Base-by-base conservation (phyloP, 257 asterid genomes). In the Forsythia suspensa region DNA sequence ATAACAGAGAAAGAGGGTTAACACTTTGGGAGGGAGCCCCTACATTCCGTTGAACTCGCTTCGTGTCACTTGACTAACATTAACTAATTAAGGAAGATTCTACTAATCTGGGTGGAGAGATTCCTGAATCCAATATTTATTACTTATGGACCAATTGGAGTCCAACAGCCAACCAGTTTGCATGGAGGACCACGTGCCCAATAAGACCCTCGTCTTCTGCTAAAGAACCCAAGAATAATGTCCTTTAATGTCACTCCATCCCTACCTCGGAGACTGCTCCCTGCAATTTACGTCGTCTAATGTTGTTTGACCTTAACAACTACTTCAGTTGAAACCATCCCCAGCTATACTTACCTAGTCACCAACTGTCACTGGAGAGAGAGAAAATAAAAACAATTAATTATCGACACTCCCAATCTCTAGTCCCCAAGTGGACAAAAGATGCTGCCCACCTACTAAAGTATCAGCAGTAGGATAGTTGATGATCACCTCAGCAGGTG, bases 181-280 rank as follows among this genome's bases (percentile, higher is more conserved):
- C 51, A 34, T 18, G 8, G 46, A 59, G 24, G 59, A 29, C 59
- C 87, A 84, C 90, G 83, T 86, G 83, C 52, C 55, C 48, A 77
- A 77, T 85, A 82, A 77, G 83, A 82, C 84, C 88, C 85, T 1
- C 76, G 84, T 83, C 82, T 39, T 55, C 72, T 73, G 78, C 38
- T 6, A 44, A 5, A 21, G 34, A 29, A 29, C 34, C 34, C 34
- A 29, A 29, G 34, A 4, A 21, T 44, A 48, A 13, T 48, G 57
- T 13, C 4, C 7, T 48, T 13, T 13, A 48, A 48, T 48, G 0
- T 46, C 55, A 46, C 55, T 13, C 57, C 57, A 72, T 8, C 24
- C 37, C 4, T 48, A 39, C 43, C 57, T 15, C 20, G n/a, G 20
- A 48, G n/a, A 48, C 20, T 44, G 52, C 52, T 4, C 36, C 34